phyloP scores from a whole-genome alignment of 768 basidiomycete species.

The Cystobasidium tubakii region DNA sequence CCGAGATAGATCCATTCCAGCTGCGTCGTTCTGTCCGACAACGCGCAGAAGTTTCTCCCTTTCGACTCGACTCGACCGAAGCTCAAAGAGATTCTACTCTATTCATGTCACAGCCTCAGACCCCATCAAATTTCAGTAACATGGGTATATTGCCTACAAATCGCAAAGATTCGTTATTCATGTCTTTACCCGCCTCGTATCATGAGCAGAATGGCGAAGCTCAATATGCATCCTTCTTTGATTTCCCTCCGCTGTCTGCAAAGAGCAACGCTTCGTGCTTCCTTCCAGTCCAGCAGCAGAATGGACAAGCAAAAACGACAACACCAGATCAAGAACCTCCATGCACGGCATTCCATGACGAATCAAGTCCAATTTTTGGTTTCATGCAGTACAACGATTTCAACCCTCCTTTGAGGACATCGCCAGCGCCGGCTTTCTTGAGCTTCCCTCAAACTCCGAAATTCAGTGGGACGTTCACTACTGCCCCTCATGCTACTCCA shows the following conservation, averaged over 20 bases:
- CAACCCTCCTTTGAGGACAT: neutral
- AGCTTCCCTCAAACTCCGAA: neutral
- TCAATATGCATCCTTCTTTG: neutral
- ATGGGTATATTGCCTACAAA: neutral
- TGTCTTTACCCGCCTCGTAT: slow-evolving; percentile 1
- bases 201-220: neutral
- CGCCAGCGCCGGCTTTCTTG: neutral
- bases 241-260: neutral
- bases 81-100: slow-evolving; percentile 11
- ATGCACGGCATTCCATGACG: neutral
- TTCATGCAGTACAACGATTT: neutral
- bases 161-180: slow-evolving; percentile 10
- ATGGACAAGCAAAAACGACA: neutral
- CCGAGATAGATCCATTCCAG: neutral
- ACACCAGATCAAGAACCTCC: neutral
- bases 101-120: slow-evolving; percentile 10
- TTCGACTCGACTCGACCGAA: slow-evolving; percentile 7
- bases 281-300: neutral
- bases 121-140: neutral
- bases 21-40: slow-evolving; percentile 19
- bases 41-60: neutral
- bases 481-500: neutral
- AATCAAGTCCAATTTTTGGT: neutral
- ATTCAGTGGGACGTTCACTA: neutral
- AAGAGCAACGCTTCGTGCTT: neutral